These are phyloP conservation scores for Zygotorulaspora mrakii DNA, from an alignment of 1,139 yeast genomes.

Conservation along the genomic window DNA sequence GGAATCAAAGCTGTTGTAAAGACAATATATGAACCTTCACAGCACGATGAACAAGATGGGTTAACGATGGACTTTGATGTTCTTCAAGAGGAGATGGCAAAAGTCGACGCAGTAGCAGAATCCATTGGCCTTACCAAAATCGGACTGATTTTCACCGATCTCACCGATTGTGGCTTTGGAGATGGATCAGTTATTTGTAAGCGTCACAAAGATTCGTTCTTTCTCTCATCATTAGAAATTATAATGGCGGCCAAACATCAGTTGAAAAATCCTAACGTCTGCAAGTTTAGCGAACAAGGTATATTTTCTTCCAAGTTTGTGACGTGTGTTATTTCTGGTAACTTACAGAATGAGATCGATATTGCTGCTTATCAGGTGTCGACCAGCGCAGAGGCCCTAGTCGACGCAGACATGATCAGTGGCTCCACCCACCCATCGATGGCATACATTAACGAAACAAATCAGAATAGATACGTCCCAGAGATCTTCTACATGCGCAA, in stretches of 20 bases:
- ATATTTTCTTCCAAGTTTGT: conserved; percentile 82
- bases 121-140: conserved; percentile 65
- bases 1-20: conserved; percentile 94
- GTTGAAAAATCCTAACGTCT: conserved; percentile 55
- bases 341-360: conserved; percentile 80
- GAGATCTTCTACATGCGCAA: conserved; percentile 82
- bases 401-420: conserved; percentile 76
- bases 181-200: conserved; percentile 89
- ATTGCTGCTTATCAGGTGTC: conserved; percentile 89
- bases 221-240: conserved; percentile 80
- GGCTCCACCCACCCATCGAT: conserved; percentile 91
- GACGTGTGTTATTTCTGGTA: conserved; percentile 90
- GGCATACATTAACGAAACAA: conserved; percentile 73
- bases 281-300: conserved; percentile 66
- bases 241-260: conserved; percentile 84
- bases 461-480: conserved; percentile 78
- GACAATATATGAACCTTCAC: conserved; percentile 92
- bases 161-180: conserved; percentile 79
- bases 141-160: conserved; percentile 86
- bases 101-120: conserved; percentile 54
- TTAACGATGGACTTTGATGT: conserved; percentile 51
- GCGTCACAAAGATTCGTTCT: conserved; percentile 88
- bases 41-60: conserved; percentile 82
- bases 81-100: conserved; percentile 55
- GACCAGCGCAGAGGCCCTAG: conserved; percentile 80